These are phyloP conservation scores for Elsinoe australis DNA, from an alignment of 2,329 filamentous ascomycete genomes.

Conservation along the genomic window DNA sequence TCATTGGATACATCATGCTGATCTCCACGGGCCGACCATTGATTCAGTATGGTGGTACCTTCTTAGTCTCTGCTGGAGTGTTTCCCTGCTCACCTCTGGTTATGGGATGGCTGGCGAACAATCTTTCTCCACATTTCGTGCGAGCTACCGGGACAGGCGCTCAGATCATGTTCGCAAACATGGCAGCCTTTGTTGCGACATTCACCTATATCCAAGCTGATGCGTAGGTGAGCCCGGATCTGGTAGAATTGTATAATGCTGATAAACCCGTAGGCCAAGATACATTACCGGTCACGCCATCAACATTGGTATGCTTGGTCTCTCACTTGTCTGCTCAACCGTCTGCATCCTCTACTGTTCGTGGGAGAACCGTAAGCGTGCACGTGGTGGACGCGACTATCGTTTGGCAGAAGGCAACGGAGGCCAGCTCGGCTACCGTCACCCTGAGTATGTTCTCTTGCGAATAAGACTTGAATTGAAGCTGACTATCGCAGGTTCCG, in stretches of 20 bases:
- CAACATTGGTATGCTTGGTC: slow-evolving; percentile 31
- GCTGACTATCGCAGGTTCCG: background rate
- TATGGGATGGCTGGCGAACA: slow-evolving; percentile 34
- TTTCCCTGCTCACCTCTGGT: slow-evolving; percentile 22
- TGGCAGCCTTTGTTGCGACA: slow-evolving; percentile 35
- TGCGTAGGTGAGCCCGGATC: slow-evolving; percentile 30
- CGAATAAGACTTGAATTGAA: background rate
- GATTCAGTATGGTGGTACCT: slow-evolving; percentile 34
- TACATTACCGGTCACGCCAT: slow-evolving; percentile 35
- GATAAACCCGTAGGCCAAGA: slow-evolving; percentile 25
- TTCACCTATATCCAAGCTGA: slow-evolving; percentile 36
- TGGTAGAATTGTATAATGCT: slow-evolving; percentile 5
- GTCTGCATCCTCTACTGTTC: slow-evolving; percentile 30
- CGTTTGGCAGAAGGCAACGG: slow-evolving; percentile 28
- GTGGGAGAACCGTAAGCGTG: slow-evolving; percentile 36
- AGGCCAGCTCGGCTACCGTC: slow-evolving; percentile 32
- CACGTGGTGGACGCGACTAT: slow-evolving; percentile 30
- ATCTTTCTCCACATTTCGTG: slow-evolving; percentile 39
- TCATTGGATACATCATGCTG: slow-evolving; percentile 34
- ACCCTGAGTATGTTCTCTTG: slow-evolving; percentile 24
- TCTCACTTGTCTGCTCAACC: slow-evolving; percentile 27
- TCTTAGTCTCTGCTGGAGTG: slow-evolving; percentile 29
- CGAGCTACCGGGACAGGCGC: slow-evolving; percentile 38
- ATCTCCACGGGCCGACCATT: slow-evolving; percentile 27
- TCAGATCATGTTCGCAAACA: slow-evolving; percentile 30